Base-by-base conservation (phyloP, 2,329 filamentous ascomycete genomes). In the Exophiala sideris region DNA sequence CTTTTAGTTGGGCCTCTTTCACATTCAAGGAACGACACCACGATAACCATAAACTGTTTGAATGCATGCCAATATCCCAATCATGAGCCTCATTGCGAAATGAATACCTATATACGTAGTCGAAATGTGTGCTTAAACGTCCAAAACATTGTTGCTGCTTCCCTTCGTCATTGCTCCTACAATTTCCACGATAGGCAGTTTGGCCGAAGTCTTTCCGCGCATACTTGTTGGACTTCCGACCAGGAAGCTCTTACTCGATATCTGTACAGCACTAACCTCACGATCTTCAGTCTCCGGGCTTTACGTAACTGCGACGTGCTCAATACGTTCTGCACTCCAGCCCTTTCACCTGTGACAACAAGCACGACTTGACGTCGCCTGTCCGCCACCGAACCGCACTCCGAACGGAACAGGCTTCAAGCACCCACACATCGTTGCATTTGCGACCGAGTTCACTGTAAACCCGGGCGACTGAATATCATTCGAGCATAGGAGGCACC, bases 191-290 rank as follows among this genome's bases (percentile, higher is more conserved):
- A 35, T 44, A 33, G 48, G 48, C 44, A 50, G 29, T 8, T 50
- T 44, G 29, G 48, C 48, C 48, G 48, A 50, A 44, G 7, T 6
- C 16, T 24, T 8, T 50, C 38, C 38, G 38, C 29, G 16, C 16
- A 32, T 21, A n/a, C 20, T 12, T 32, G 4, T 24, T 35, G 18
- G 29, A 45, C 20, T 47, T 20, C 34, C 12, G 24, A 29, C 24
- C 24, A 29, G 24, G 24, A 29, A 29, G 24, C 24, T 29, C 24
- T 8, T 29, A 29, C 24, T 29, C 24, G 24, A 8, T 29, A 29
- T 5, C 7, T 29, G 24, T 29, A 8, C 5, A 29, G 24, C 7
- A 29, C 24, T 8, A 29, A 5, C 24, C 5, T 5, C 7, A 29
- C 24, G 7, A 29, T 8, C 7, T 29, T 29, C 24, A 8, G 1